These are phyloP conservation scores for Cryptococcus deneoformans DNA, from an alignment of 1,284 basidiomycete genomes.

Conservation along the genomic window DNA sequence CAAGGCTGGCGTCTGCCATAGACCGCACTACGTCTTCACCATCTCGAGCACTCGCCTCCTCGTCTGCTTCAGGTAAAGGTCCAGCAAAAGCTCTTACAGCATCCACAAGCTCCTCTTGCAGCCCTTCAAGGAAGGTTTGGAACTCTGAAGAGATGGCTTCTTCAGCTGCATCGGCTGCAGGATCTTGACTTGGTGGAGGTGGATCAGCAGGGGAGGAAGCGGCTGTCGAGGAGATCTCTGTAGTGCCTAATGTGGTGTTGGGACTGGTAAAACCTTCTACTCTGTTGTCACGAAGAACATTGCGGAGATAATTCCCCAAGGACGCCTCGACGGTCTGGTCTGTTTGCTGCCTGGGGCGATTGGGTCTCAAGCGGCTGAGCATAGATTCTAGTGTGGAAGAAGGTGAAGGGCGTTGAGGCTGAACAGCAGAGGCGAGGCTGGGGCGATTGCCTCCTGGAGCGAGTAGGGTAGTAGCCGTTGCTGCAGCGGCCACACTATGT, in stretches of 20 bases:
- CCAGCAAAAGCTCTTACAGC: slow-evolving; percentile 40
- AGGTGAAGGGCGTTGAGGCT: slow-evolving; percentile 11
- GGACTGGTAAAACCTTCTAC: not conserved
- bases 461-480: slow-evolving; percentile 43
- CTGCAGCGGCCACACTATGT: slow-evolving; percentile 43
- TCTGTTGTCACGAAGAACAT: slow-evolving; percentile 32
- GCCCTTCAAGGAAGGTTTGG: slow-evolving; percentile 39
- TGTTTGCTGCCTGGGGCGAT: slow-evolving; percentile 15
- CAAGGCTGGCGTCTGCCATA: not conserved
- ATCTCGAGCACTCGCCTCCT: not conserved
- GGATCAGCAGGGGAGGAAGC: not conserved
- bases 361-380: slow-evolving; percentile 37
- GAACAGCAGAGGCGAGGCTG: slow-evolving; percentile 9
- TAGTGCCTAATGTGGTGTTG: too few species aligned
- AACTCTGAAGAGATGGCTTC: slow-evolving; percentile 31
- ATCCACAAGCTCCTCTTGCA: slow-evolving; percentile 41
- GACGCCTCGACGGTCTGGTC: slow-evolving; percentile 36
- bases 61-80: slow-evolving; percentile 7
- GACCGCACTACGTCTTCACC: slow-evolving; percentile 3
- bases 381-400: slow-evolving; percentile 34
- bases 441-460: slow-evolving; percentile 17
- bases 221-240: not conserved
- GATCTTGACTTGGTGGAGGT: slow-evolving; percentile 6
- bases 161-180: not conserved
- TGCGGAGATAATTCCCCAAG: slow-evolving; percentile 41